phyloP scores from a whole-genome alignment of 306 rosid species.

The Prunus fruticosa region DNA sequence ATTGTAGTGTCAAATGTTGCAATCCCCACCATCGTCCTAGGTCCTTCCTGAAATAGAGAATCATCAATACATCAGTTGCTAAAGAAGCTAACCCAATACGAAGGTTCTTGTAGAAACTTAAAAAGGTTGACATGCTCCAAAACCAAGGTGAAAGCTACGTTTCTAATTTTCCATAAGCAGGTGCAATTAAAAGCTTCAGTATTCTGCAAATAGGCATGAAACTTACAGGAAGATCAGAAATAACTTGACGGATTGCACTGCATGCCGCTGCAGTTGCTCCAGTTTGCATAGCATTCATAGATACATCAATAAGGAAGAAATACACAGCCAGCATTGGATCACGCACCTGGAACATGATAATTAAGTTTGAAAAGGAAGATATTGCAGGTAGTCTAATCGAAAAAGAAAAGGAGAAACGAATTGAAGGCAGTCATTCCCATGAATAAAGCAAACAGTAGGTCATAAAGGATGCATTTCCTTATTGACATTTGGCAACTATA shows the following conservation, averaged over 20 bases:
- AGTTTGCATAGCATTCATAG: conserved; percentile 92
- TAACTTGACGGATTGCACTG: conserved; percentile 91
- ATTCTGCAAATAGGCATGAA: conserved; percentile 11
- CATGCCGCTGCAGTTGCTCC: conserved; percentile 99
- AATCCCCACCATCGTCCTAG: conserved; percentile 80
- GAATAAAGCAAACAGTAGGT: not conserved
- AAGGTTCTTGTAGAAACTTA: not conserved
- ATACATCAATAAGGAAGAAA: conserved; percentile 93
- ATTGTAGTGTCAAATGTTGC: conserved; percentile 95
- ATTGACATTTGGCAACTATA: not conserved
- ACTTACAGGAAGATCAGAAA: conserved; percentile 93
- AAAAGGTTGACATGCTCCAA: not conserved
- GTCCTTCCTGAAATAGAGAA: conserved; percentile 70
- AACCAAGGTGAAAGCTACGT: not conserved
- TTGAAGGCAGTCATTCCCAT: not conserved
- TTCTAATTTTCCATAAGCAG: not conserved
- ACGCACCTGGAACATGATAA: conserved; percentile 58
- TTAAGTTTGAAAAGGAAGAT: not conserved
- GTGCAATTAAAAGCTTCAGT: not conserved
- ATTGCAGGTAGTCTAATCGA: not conserved
- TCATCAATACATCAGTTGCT: conserved; percentile 4
- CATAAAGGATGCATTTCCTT: not conserved
- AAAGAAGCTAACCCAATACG: not conserved
- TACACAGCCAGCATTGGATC: conserved; percentile 95
- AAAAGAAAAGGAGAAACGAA: not conserved